phyloP scores from a whole-genome alignment of 208 protist genomes.

The Wallacemonas collosoma region DNA sequence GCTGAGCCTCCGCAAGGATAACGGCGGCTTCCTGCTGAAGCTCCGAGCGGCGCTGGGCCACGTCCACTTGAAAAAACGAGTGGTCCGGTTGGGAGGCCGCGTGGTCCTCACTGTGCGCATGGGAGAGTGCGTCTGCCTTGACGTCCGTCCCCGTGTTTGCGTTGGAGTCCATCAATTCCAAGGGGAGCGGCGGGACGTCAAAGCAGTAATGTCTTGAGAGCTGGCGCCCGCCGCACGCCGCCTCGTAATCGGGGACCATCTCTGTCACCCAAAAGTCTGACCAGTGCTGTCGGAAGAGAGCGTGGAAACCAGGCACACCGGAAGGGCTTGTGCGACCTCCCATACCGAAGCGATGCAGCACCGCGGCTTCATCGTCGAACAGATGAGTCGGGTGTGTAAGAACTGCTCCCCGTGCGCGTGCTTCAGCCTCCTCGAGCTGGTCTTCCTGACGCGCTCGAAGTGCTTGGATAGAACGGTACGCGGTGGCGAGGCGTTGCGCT shows the following conservation, averaged over 20 bases:
- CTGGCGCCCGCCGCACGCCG: conserved; percentile 23
- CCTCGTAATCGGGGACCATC: conserved; percentile 28
- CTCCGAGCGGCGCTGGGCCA: conserved; percentile 20
- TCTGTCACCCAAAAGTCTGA: conserved; percentile 49
- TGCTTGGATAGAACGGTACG: conserved; percentile 3
- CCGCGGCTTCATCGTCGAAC: conserved; percentile 54
- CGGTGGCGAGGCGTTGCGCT: conserved; percentile 32
- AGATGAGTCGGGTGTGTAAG: conserved; percentile 41
- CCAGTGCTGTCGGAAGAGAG: conserved; percentile 62
- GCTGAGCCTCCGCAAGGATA: not conserved
- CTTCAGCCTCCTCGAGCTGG: conserved; percentile 15
- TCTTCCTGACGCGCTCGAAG: conserved; percentile 11
- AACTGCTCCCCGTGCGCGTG: conserved; percentile 15
- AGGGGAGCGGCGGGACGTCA: conserved; percentile 54
- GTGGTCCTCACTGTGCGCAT: not conserved
- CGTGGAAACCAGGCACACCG: conserved; percentile 45
- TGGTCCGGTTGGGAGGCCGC: conserved; percentile 8
- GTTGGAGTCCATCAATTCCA: conserved; percentile 11
- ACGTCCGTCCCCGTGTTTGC: not conserved
- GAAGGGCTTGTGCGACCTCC: conserved; percentile 43
- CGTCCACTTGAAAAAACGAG: conserved; percentile 73
- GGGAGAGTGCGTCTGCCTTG: not conserved
- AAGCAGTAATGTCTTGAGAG: conserved; percentile 50
- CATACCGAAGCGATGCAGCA: conserved; percentile 82
- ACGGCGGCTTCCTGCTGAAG: conserved; percentile 19